Evolutionary conservation across 1,139 yeast species (phyloP), one percentile per base, ranked within the genome.

Genomic region (Kurtzmaniella quercitrusa): DNA sequence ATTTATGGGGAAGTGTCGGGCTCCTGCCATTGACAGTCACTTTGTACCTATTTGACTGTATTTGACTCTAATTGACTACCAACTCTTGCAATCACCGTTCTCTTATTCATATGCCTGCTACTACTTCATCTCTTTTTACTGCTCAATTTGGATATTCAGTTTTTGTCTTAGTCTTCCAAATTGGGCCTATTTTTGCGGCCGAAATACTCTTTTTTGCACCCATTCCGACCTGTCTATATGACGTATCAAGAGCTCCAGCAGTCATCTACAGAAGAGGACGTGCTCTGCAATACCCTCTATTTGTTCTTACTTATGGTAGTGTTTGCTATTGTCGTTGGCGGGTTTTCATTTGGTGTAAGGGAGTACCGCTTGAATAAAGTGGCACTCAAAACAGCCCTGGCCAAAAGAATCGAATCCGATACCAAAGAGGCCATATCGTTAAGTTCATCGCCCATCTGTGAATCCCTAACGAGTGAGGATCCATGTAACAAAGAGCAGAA

Each of bases 271-370:
- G 52, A 54, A 16, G 51, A 54, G 23, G 61, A 57, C 15, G 43
- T 65, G n/a, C 43, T 65, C 3, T 55, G 68, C n/a, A 63, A 59
- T 44, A 53, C 61, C 2, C 49, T 62, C n/a, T 65, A 65, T 45
- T 55, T 63, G 3, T 64, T 65, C 41, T 43, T 63, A 38, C 46
- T 63, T 2, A 43, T 65, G n/a, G 52, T 63, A 11, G 52, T 62
- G 25, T 43, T 44, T 2, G 52, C 56, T 10, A 48, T 60, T 3
- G 57, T 63, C 2, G 6, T 55, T 1, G 64, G 61, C 2, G 59
- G 59, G 0, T 38, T 58, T 1, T 39, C 53, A 2, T 66, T 63
- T 55, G 68, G 59, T 0, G 25, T 59, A 2, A 49, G 70, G 44
- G 70, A 66, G 46, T 64, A 60, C 27, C 15, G 31, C 4, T 27